phyloP scores from a whole-genome alignment of 306 rosid species.

The Quercus ilex region DNA sequence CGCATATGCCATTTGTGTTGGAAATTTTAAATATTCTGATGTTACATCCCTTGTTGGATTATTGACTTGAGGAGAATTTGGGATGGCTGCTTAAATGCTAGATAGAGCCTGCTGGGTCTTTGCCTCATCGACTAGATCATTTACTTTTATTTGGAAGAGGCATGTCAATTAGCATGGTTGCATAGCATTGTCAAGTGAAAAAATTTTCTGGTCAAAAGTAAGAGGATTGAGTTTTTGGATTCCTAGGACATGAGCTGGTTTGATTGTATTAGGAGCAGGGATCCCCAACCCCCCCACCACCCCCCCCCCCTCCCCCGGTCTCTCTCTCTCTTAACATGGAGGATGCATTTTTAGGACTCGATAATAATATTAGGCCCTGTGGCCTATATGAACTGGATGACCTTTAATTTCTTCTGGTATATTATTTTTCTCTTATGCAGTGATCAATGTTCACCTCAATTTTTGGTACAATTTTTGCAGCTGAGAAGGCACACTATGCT shows the following conservation, averaged over 20 bases:
- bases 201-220: not conserved
- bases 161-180: not conserved
- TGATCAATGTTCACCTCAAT: not conserved
- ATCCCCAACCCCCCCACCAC: too few relatives aligned
- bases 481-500: conserved; percentile 92
- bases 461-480: conserved; percentile 42
- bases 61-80: not conserved
- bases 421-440: not conserved
- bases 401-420: not conserved
- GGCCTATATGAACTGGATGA: not conserved
- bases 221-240: not conserved
- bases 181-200: not conserved
- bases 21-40: not conserved
- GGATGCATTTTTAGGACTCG: not conserved
- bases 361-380: not conserved
- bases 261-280: not conserved
- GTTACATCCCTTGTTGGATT: conserved; percentile 6
- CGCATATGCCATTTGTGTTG: not conserved
- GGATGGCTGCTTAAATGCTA: not conserved
- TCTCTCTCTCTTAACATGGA: not conserved
- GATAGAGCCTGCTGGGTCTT: not conserved
- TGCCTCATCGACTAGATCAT: not conserved
- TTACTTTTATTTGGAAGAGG: not conserved
- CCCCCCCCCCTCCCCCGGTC: too few relatives aligned
- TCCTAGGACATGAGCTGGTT: not conserved